Percentiles rank a stretch among this genome's conserved stretches.
phyloP scores from a whole-genome alignment of 1,139 yeast genomes.

The Pichia terricola region DNA sequence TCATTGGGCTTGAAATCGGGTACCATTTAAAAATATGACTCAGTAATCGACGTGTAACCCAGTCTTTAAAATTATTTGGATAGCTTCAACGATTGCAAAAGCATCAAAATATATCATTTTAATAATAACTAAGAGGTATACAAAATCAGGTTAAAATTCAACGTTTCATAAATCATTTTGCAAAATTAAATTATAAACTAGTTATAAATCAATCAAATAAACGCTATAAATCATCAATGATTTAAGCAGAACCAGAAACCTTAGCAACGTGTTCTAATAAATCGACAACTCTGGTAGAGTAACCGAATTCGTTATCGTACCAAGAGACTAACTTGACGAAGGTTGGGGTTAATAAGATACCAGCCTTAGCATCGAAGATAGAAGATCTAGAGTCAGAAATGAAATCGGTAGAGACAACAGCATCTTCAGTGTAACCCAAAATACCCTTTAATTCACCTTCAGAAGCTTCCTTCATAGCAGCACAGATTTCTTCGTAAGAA shows the following conservation, averaged over 20 bases:
- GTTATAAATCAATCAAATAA: too few species aligned
- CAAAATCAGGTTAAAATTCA: too few species aligned
- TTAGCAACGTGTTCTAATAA: slow-evolving; percentile 69
- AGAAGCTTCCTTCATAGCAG: slow-evolving; percentile 60
- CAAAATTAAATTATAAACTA: too few species aligned
- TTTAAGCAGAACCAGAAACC: slow-evolving; percentile 16
- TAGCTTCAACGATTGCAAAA: too few species aligned
- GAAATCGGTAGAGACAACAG: slow-evolving; percentile 81
- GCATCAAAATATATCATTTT: too few species aligned
- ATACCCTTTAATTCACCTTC: slow-evolving; percentile 67
- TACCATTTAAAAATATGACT: too few species aligned
- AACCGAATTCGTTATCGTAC: slow-evolving; percentile 88
- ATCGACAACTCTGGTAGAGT: slow-evolving; percentile 87
- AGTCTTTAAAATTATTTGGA: too few species aligned
- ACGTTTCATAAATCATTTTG: too few species aligned
- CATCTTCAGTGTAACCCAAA: slow-evolving; percentile 77
- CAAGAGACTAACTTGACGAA: slow-evolving; percentile 79
- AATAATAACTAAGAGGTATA: too few species aligned
- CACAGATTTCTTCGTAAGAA: slow-evolving; percentile 69
- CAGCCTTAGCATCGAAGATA: slow-evolving; percentile 77
- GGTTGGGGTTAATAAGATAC: slow-evolving; percentile 77
- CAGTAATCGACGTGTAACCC: too few species aligned
- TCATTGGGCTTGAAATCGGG: too few species aligned
- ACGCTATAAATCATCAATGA: neutral
- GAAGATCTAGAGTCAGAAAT: slow-evolving; percentile 68